Evolutionary conservation across 192 early-diverging fungal genomes (phyloP).

Genomic region (Rhizoclosmatium globosum): DNA sequence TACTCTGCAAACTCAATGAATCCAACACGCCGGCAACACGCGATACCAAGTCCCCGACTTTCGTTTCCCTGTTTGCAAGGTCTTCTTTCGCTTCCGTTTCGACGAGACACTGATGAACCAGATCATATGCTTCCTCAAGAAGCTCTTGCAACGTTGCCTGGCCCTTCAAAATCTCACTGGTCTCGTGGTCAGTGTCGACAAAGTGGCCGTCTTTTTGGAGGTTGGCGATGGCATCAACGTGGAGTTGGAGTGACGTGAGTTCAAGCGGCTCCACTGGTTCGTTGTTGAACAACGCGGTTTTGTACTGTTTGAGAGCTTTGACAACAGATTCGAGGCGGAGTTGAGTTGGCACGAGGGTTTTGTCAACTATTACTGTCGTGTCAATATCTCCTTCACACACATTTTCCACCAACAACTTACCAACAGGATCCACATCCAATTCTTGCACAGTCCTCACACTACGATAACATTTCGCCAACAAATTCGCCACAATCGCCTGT

Average conservation of each 20-base stretch:
- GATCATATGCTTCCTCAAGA: conserved; percentile 46
- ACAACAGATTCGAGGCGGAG: conserved; percentile 32
- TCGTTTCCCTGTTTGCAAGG: background rate
- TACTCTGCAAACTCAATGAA: background rate
- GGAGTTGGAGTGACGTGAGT: conserved; percentile 36
- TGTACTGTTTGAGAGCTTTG: conserved; percentile 19
- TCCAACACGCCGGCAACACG: conserved; percentile 15
- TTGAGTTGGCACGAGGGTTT: conserved; percentile 29
- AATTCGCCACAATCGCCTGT: conserved; percentile 40
- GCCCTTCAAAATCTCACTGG: conserved; percentile 33
- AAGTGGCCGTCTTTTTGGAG: conserved; percentile 38
- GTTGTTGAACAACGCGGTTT: background rate
- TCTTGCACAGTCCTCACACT: conserved; percentile 34
- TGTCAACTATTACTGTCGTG: conserved; percentile 27
- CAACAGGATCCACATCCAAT: conserved; percentile 25
- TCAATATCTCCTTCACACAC: background rate
- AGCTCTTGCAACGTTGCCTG: conserved; percentile 33
- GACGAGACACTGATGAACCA: conserved; percentile 45
- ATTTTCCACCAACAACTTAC: conserved; percentile 8
- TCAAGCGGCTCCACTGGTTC: conserved; percentile 35
- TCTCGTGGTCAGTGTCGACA: background rate
- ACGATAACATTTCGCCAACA: conserved; percentile 37
- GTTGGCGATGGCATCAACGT: conserved; percentile 38
- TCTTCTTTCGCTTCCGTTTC: conserved; percentile 8
- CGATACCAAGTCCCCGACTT: background rate